Percentiles rank a stretch among this genome's conserved stretches.
Evolutionary conservation across 2,329 filamentous ascomycete genomes (phyloP).

Genomic region (Verticillium nonalfalfae): DNA sequence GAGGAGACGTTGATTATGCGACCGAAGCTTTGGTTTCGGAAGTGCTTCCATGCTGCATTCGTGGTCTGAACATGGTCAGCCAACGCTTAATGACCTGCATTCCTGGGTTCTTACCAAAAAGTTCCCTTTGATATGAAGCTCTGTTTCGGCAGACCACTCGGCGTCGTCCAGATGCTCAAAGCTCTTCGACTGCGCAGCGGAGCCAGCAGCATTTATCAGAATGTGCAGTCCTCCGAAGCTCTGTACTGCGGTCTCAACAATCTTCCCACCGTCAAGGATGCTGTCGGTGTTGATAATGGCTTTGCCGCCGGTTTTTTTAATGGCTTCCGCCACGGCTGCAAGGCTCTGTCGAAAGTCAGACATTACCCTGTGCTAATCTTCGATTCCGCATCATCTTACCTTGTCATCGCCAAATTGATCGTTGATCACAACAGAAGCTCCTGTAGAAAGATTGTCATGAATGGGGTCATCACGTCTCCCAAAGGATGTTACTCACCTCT

Average conservation of each 20-base stretch:
- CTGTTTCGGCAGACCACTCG: slow-evolving; percentile 94
- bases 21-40: slow-evolving; percentile 98
- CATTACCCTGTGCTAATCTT: too few species aligned
- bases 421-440: background rate
- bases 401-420: slow-evolving; percentile 12
- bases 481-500: slow-evolving; percentile 68
- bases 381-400: slow-evolving; percentile 34
- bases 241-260: slow-evolving; percentile 84
- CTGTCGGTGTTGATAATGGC: slow-evolving; percentile 96
- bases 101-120: slow-evolving; percentile 26
- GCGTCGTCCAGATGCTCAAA: slow-evolving; percentile 98
- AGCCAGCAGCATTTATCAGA: slow-evolving; percentile 96
- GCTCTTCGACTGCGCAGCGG: slow-evolving; percentile 80
- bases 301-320: slow-evolving; percentile 83
- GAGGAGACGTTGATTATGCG: slow-evolving; percentile 95
- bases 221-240: slow-evolving; percentile 83
- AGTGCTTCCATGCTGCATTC: slow-evolving; percentile 91
- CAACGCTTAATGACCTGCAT: too few species aligned
- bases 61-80: slow-evolving; percentile 67
- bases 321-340: slow-evolving; percentile 67
- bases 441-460: background rate
- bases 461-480: background rate
- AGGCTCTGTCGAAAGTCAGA: background rate
- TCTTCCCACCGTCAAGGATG: slow-evolving; percentile 88
- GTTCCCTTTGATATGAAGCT: slow-evolving; percentile 85